Evolutionary conservation across 169 alveolate genomes (phyloP).

Genomic region (Babesia ovata): DNA sequence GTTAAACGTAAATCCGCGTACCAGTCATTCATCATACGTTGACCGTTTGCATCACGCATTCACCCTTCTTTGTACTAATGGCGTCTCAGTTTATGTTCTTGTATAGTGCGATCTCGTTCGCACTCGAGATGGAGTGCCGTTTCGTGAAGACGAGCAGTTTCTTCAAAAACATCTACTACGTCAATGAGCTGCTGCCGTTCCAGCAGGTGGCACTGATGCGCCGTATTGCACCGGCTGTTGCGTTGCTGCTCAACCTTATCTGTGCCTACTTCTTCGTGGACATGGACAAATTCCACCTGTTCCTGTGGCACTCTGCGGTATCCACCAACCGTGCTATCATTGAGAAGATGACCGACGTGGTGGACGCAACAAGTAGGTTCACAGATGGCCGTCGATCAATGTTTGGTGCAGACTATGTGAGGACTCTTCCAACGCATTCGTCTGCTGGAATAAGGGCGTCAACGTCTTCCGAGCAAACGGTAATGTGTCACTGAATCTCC

Average conservation of each 20-base stretch:
- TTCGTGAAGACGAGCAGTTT: constrained; percentile 13
- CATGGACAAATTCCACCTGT: constrained; percentile 21
- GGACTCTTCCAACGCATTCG: background rate
- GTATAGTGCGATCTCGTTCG: constrained; percentile 55
- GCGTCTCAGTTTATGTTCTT: constrained; percentile 26
- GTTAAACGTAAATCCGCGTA: too few species aligned
- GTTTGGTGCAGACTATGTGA: constrained; percentile 7
- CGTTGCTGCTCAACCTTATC: constrained; percentile 27
- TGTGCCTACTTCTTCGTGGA: constrained; percentile 41
- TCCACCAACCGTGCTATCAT: constrained; percentile 49
- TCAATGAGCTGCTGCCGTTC: constrained; percentile 56
- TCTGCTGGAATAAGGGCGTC: background rate
- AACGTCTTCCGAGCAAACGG: too few species aligned
- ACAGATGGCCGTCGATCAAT: background rate
- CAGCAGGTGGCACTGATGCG: constrained; percentile 46
- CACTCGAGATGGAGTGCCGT: constrained; percentile 59
- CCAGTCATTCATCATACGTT: too few species aligned
- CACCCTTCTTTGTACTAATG: background rate
- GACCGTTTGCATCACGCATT: background rate
- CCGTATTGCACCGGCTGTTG: constrained; percentile 49
- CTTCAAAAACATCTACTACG: constrained; percentile 30
- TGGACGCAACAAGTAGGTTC: constrained; percentile 57
- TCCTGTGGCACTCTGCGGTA: constrained; percentile 59
- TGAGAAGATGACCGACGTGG: constrained; percentile 60
- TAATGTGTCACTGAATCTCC: background rate